Evolutionary conservation across 2,329 filamentous ascomycete species (phyloP), one percentile per base, ranked within the genome.

Genomic region (Verticillium tricorpus): DNA sequence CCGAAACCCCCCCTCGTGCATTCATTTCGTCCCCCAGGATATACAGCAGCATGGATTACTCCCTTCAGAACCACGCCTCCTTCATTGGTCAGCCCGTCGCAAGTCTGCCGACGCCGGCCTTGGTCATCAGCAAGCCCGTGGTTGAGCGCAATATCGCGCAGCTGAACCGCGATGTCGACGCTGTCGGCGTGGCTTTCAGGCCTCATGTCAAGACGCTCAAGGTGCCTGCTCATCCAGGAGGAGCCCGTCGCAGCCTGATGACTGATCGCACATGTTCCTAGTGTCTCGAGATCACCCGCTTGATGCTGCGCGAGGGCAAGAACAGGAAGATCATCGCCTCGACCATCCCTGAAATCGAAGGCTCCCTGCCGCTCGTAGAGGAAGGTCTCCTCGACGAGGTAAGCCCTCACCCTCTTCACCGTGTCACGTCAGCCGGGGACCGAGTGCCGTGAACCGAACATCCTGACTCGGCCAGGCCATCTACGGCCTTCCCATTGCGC

Each of bases 181-280:
- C 68, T 19, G 63, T 77, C 0, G 73, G 72, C 0, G 73, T 80
- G 32, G 62, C 66, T 3, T 79, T 80, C 31, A 67, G 77, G 22
- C 76, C 77, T 19, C 77, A 80, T 64, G 73, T 80, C n/a, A 80
- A 80, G 65, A 80, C 77, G 0, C 69, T 79, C 28, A 80, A 80
- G 71, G 77, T 76, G 45, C 45, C 45, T n/a, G 45, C 45, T 50
- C 2, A 57, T 2, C 3, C 17, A 32, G 5, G 28, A 25, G 19
- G 55, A 32, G 9, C 14, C 17, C 5, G 25, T 17, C 19, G 25
- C 15, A 56, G 54, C 54, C 54, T 58, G 19, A n/a, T 28, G 34
- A 58, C 32, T 17, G 15, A 37, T 12, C n/a, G 35, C 59, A 1
- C 25, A 1, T 8, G 3, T 14, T 5, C 1, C 6, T 17, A 80